Evolutionary conservation across 1,284 basidiomycete genomes (phyloP).

Genomic region (Xerocomus amazonicus): DNA sequence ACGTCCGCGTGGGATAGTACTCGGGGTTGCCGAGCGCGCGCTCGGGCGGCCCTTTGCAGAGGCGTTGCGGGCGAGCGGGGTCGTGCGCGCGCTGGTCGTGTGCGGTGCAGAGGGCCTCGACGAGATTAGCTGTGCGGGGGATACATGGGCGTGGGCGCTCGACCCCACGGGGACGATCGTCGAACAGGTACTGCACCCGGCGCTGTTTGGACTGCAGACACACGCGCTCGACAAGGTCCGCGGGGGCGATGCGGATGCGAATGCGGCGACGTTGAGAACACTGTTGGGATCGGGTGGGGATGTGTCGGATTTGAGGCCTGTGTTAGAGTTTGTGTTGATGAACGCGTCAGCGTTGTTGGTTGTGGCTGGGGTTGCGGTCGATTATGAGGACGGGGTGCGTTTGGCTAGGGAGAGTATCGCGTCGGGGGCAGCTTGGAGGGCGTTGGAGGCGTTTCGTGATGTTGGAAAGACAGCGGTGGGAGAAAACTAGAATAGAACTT

Average conservation of each 20-base stretch:
- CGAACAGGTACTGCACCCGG: conserved; percentile 49
- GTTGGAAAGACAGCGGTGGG: conserved; percentile 7
- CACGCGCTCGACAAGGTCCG: conserved; percentile 72
- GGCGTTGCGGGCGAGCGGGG: conserved; percentile 65
- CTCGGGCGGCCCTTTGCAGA: conserved; percentile 86
- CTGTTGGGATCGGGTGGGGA: conserved; percentile 54
- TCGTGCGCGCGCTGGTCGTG: conserved; percentile 85
- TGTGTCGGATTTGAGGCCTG: conserved; percentile 53
- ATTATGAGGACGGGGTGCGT: conserved; percentile 70
- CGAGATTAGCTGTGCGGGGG: conserved; percentile 91
- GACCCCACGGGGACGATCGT: conserved; percentile 51
- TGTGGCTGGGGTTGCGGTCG: conserved; percentile 68
- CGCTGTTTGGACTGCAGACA: conserved; percentile 68
- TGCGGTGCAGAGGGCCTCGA: conserved; percentile 92
- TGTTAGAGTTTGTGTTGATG: conserved; percentile 81
- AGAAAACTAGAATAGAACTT: too few species aligned
- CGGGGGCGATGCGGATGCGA: conserved; percentile 71
- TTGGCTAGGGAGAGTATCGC: conserved; percentile 72
- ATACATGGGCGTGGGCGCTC: conserved; percentile 76
- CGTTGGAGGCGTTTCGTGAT: conserved; percentile 48
- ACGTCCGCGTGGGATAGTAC: conserved; percentile 78
- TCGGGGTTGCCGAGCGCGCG: conserved; percentile 84
- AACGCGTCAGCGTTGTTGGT: conserved; percentile 83
- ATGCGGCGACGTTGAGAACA: conserved; percentile 61
- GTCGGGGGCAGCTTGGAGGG: conserved; percentile 73